Evolutionary conservation across 805 yeast species (phyloP).

Genomic region (Kuraishia molischiana): DNA sequence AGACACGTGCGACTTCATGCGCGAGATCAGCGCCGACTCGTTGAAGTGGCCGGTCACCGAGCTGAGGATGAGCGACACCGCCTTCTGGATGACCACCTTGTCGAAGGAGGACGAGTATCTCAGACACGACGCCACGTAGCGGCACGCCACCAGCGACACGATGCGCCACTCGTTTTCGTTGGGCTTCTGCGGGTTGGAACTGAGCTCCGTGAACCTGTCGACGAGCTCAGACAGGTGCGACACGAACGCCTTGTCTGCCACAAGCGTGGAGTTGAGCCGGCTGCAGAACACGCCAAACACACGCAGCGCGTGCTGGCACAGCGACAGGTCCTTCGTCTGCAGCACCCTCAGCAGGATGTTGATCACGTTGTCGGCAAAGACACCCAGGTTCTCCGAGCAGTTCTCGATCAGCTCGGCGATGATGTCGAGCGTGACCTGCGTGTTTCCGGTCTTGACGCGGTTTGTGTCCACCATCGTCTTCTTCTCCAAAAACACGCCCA

Average conservation of each 20-base stretch:
- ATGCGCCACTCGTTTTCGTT: conserved; percentile 35
- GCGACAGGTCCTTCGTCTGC: conserved; percentile 46
- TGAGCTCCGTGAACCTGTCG: conserved; percentile 14
- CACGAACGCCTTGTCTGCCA: conserved; percentile 36
- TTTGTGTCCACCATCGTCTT: conserved; percentile 53
- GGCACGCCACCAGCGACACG: conserved; percentile 29
- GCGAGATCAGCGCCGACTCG: background rate
- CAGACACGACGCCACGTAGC: conserved; percentile 27
- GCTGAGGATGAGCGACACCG: conserved; percentile 20
- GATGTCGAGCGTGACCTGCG: conserved; percentile 72
- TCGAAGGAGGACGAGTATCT: conserved; percentile 22
- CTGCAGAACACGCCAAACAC: conserved; percentile 34
- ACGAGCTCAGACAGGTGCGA: conserved; percentile 24
- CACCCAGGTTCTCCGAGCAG: conserved; percentile 77
- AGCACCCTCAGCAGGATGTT: conserved; percentile 45
- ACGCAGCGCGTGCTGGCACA: conserved; percentile 41
- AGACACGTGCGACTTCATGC: conserved; percentile 1
- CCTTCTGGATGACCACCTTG: conserved; percentile 19
- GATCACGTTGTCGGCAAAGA: conserved; percentile 64
- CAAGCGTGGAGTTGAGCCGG: conserved; percentile 27
- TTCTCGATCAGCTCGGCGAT: conserved; percentile 57
- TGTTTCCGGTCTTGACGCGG: conserved; percentile 63
- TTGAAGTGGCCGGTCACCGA: background rate
- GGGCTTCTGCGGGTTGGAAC: conserved; percentile 14
- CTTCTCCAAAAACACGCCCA: conserved; percentile 55